Conservation (phyloP, 805 yeast species). For the Starmerella sirachaensis region DNA sequence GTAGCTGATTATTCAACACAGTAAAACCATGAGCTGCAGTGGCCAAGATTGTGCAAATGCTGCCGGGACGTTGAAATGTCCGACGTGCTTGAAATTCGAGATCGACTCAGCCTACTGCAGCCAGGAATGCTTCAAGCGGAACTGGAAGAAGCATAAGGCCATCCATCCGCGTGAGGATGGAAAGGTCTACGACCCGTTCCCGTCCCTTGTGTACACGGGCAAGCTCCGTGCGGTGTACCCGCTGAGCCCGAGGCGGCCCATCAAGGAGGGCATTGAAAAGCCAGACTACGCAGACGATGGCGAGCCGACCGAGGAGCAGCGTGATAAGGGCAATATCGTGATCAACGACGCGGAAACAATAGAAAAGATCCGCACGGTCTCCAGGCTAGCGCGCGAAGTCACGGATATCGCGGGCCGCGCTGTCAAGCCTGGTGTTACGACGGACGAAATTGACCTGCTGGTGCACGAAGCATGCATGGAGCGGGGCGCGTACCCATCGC, state of each 20-base stretch:
- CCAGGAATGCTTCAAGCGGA: constrained; percentile 69
- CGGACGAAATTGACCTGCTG: constrained; percentile 79
- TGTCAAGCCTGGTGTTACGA: constrained; percentile 76
- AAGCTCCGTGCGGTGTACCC: constrained; percentile 70
- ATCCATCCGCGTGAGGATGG: constrained; percentile 44
- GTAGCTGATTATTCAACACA: constrained; percentile 3
- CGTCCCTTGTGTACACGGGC: constrained; percentile 65
- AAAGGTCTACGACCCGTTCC: constrained; percentile 74
- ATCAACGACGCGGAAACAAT: constrained; percentile 56
- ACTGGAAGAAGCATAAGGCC: constrained; percentile 48
- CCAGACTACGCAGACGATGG: constrained; percentile 86
- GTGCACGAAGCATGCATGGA: constrained; percentile 82
- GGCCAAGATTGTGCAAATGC: constrained; percentile 78
- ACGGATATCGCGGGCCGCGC: constrained; percentile 78
- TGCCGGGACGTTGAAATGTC: constrained; percentile 78
- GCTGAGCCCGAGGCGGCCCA: constrained; percentile 51
- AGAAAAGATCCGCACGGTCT: constrained; percentile 63
- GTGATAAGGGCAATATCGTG: constrained; percentile 43
- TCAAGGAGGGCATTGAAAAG: constrained; percentile 56
- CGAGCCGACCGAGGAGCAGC: constrained; percentile 64
- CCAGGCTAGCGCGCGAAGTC: constrained; percentile 71
- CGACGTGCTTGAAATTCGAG: constrained; percentile 72
- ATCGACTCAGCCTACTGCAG: constrained; percentile 59
- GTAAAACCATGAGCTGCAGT: constrained; percentile 38
- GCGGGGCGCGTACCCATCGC: constrained; percentile 87